Base-by-base conservation (phyloP, 345 rosid species). In the Melaleuca alternifolia region DNA sequence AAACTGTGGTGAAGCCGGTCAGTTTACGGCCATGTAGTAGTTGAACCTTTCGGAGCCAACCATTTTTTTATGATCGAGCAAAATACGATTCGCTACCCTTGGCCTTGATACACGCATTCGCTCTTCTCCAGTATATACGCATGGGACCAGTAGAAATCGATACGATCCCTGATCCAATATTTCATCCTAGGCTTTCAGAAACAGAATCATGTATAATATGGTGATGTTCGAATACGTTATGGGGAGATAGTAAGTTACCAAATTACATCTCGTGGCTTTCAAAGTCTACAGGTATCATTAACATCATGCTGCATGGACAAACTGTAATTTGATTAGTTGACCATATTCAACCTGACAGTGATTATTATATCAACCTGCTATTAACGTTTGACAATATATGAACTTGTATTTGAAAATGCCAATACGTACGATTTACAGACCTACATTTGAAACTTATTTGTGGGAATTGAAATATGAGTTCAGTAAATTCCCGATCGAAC, bases 11-110 rank as follows among this genome's bases (percentile, higher is more conserved):
- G 77, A 65, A 65, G 44, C 77, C 33, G 44, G 77, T 61, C 14
- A 28, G 33, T 61, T 61, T 3, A 14, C 75, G 37, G 75, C 75
- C 10, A 6, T 61, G 75, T 61, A 12, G 75, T 30, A 14, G 18
- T 30, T 44, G 7, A 16, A 65, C 77, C 77, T 44, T 10, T 0
- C 0, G 4, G 33, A n/a, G 16, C 65, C 33, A 0, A 0, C 71
- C 71, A n/a, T 59, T 59, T 33, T 59, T 59, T 33, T n/a, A 26
- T 11, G 65, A 59, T n/a, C 33, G 6, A n/a, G 33, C 30, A 59
- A 12, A 59, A n/a, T n/a, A 12, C 65, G 6, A 56, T 26, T 23
- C 28, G n/a, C 24, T 20, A 54, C 57, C 57, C 21, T 24, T 10
- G 5, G 2, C 24, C 0, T 6, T 23, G 14, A 24, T 56, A 24